phyloP scores from a whole-genome alignment of 495 filamentous ascomycete species.

The Elaphomyces granulatus region DNA sequence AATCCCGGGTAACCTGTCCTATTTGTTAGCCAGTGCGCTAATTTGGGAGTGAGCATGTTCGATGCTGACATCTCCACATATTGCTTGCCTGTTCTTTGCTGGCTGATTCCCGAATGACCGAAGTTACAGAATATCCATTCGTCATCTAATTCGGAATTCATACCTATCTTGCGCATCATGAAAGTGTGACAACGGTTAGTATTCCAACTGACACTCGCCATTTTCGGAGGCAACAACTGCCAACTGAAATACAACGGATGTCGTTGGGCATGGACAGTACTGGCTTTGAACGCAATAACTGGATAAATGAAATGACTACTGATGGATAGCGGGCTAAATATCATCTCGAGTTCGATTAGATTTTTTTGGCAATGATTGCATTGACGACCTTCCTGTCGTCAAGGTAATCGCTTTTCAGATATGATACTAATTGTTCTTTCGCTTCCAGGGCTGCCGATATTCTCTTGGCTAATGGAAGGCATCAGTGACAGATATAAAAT shows the following conservation, averaged over 20 bases:
- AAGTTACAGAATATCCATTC: slow-evolving; percentile 32
- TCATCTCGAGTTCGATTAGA: slow-evolving; percentile 52
- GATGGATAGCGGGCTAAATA: slow-evolving; percentile 36
- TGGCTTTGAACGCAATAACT: slow-evolving; percentile 69
- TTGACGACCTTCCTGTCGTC: slow-evolving; percentile 49
- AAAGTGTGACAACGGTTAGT: slow-evolving; percentile 78
- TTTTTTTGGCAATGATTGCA: slow-evolving; percentile 65
- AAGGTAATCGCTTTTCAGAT: slow-evolving; percentile 4
- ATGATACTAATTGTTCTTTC: no score
- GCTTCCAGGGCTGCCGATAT: no score
- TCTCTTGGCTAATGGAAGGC: no score
- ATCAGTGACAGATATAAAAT: no score
- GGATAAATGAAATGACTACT: neutral
- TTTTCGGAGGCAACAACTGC: slow-evolving; percentile 33
- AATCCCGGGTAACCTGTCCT: slow-evolving; percentile 10
- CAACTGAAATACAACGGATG: slow-evolving; percentile 69
- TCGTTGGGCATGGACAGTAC: slow-evolving; percentile 64
- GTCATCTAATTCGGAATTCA: slow-evolving; percentile 49
- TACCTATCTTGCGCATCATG: slow-evolving; percentile 62
- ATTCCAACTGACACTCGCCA: slow-evolving; percentile 31
- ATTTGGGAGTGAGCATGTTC: no score
- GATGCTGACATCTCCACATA: slow-evolving; percentile 5
- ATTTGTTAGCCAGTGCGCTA: no score
- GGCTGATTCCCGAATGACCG: slow-evolving; percentile 28
- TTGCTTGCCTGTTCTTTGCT: no score